A percentile compares a stretch with the other conserved stretches of the same genome.
Conservation (phyloP, 768 basidiomycete genomes). For the Neoboletus brunneissimus region DNA sequence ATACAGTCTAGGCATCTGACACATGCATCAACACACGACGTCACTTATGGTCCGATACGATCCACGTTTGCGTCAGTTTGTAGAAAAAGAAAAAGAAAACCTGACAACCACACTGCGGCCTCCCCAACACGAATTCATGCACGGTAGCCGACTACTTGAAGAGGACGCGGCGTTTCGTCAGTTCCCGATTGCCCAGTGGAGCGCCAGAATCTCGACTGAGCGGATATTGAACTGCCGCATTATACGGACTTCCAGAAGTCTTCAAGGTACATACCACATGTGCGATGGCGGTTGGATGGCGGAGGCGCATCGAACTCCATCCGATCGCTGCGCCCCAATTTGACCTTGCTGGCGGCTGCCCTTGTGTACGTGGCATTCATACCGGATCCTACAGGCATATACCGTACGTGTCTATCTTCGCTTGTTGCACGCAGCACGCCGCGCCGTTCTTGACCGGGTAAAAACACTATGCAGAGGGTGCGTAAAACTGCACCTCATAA, state of each 20-base stretch:
- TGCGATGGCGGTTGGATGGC: constrained; percentile 16
- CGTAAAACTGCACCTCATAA: constrained; percentile 4
- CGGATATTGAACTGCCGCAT: constrained; percentile 32
- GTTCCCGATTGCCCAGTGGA: constrained; percentile 14
- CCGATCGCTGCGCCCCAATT: constrained; percentile 12
- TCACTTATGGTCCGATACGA: constrained; percentile 9
- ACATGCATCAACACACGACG: constrained; percentile 18
- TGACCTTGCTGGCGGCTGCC: constrained; percentile 9
- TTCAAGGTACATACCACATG: constrained; percentile 14
- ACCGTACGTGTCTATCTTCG: constrained; percentile 13
- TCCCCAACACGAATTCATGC: constrained; percentile 6
- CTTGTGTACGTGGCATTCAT: constrained; percentile 25
- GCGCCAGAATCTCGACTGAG: constrained; percentile 32
- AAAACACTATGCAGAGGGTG: constrained; percentile 12
- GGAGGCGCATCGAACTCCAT: constrained; percentile 19
- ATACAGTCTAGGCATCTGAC: constrained; percentile 12
- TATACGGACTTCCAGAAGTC: constrained; percentile 28
- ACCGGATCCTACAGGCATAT: constrained; percentile 15
- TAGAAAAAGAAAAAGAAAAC: background rate
- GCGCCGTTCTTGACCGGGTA: constrained; percentile 10
- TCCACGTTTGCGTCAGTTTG: background rate
- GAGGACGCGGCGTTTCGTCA: constrained; percentile 12
- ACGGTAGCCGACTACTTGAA: constrained; percentile 15
- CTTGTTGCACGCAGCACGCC: constrained; percentile 19
- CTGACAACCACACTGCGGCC: constrained; percentile 6